Conservation (phyloP, 306 rosid genomes). For the Hippophae tibetana region DNA sequence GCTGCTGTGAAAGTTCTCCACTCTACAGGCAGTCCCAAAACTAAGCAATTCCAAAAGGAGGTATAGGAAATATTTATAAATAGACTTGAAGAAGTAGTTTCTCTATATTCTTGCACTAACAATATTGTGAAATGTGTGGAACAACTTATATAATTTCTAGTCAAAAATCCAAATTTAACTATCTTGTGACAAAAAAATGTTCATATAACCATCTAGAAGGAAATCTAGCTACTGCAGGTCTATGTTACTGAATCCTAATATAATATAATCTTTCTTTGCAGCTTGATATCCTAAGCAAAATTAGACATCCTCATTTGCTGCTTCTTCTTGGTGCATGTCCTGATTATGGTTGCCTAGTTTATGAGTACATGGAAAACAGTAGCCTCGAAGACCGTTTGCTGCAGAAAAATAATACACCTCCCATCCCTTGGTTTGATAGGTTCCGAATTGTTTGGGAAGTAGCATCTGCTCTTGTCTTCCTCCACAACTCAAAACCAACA, state of each 20-base stretch:
- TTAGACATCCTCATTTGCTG: slow-evolving; percentile 86
- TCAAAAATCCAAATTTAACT: too few relatives aligned
- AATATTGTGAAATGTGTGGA: background rate
- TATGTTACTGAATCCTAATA: too few relatives aligned
- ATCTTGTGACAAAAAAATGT: too few relatives aligned
- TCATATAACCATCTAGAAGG: too few relatives aligned
- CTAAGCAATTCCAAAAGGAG: slow-evolving; percentile 76
- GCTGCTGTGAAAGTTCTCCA: slow-evolving; percentile 84
- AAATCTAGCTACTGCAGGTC: too few relatives aligned
- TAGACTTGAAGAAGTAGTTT: slow-evolving; percentile 2
- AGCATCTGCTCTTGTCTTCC: slow-evolving; percentile 82
- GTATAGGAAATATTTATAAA: slow-evolving; percentile 28
- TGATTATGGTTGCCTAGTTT: slow-evolving; percentile 73
- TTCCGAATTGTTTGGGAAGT: slow-evolving; percentile 92
- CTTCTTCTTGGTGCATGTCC: slow-evolving; percentile 90
- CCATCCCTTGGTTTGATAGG: slow-evolving; percentile 90
- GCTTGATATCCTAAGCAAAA: slow-evolving; percentile 79
- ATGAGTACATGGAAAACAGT: slow-evolving; percentile 90
- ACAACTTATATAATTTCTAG: background rate
- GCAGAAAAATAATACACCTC: slow-evolving; percentile 38
- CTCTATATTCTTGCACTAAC: background rate
- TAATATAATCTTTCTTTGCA: slow-evolving; percentile 14
- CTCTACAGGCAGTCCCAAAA: slow-evolving; percentile 39
- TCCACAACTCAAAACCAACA: slow-evolving; percentile 76
- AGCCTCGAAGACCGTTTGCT: slow-evolving; percentile 78